A percentile compares a stretch with the other conserved stretches of the same genome.
phyloP scores from a whole-genome alignment of 169 alveolate genomes.

The Besnoitia besnoiti region DNA sequence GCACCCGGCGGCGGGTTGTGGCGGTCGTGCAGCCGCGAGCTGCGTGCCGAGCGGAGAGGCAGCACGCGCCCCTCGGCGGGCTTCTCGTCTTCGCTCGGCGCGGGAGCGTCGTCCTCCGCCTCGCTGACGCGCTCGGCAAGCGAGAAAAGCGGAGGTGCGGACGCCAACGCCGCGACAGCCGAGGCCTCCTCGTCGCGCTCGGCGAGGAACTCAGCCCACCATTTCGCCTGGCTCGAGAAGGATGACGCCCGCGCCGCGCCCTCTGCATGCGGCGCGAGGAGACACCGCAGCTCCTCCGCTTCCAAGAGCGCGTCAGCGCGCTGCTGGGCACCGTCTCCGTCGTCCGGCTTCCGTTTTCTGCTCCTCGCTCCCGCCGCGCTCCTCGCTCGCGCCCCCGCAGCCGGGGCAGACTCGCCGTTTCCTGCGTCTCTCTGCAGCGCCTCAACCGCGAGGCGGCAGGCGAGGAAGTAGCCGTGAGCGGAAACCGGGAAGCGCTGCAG shows the following conservation, averaged over 20 bases:
- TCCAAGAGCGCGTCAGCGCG: neutral
- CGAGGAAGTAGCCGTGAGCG: neutral
- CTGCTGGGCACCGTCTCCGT: neutral
- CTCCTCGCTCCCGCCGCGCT: neutral
- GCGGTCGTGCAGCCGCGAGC: neutral
- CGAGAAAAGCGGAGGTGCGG: neutral
- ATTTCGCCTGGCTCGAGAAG: neutral
- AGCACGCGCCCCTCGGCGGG: neutral
- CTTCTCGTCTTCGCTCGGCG: slow-evolving; percentile 5
- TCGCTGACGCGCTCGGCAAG: neutral
- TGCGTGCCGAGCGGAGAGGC: neutral
- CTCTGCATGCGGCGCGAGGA: neutral
- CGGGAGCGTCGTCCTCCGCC: neutral
- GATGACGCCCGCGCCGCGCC: too few relatives aligned
- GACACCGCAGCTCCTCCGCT: slow-evolving; percentile 12
- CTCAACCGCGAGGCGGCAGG: slow-evolving; percentile 21
- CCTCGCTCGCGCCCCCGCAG: neutral
- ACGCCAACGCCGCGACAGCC: neutral
- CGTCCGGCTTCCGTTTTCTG: neutral
- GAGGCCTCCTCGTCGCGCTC: neutral
- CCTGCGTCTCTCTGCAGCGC: neutral
- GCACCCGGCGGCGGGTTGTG: neutral
- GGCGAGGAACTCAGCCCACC: neutral
- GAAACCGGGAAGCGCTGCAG: neutral
- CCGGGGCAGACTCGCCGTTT: neutral